These are phyloP conservation scores for Verticillium alfalfae DNA, from an alignment of 2,329 filamentous ascomycete genomes.

Conservation along the genomic window DNA sequence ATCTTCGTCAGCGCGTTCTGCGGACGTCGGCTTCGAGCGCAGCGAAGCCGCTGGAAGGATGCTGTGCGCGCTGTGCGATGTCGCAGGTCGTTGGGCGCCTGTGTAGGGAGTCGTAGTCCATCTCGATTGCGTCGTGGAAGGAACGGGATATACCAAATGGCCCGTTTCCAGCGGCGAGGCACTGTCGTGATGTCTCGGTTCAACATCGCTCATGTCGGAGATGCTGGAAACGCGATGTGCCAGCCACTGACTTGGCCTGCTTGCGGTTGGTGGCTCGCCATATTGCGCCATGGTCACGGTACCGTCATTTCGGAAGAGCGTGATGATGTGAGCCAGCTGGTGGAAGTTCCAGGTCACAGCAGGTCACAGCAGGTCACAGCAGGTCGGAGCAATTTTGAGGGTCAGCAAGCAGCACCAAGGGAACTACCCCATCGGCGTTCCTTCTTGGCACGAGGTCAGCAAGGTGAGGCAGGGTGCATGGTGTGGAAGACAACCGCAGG, in stretches of 20 bases:
- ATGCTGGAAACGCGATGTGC: neutral
- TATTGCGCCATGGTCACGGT: neutral
- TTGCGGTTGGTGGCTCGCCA: neutral
- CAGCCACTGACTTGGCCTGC: neutral
- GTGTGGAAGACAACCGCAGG: neutral
- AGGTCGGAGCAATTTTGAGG: neutral
- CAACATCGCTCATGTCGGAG: neutral
- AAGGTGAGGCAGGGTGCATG: neutral
- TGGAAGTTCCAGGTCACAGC: neutral
- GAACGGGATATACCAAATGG: neutral
- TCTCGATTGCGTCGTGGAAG: neutral
- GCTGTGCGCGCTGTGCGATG: neutral
- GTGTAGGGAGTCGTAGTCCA: neutral
- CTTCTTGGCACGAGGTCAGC: neutral
- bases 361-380: neutral
- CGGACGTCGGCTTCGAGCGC: neutral
- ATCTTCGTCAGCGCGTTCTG: conserved; percentile 23
- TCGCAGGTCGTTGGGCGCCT: neutral
- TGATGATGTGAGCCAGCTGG: neutral
- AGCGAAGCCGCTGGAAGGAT: neutral
- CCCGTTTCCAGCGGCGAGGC: neutral
- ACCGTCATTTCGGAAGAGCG: neutral
- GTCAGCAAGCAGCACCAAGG: neutral
- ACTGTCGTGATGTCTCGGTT: neutral
- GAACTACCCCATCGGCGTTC: neutral